Base-by-base conservation (phyloP, 2,329 filamentous ascomycete species). In the Microcera coccophila region DNA sequence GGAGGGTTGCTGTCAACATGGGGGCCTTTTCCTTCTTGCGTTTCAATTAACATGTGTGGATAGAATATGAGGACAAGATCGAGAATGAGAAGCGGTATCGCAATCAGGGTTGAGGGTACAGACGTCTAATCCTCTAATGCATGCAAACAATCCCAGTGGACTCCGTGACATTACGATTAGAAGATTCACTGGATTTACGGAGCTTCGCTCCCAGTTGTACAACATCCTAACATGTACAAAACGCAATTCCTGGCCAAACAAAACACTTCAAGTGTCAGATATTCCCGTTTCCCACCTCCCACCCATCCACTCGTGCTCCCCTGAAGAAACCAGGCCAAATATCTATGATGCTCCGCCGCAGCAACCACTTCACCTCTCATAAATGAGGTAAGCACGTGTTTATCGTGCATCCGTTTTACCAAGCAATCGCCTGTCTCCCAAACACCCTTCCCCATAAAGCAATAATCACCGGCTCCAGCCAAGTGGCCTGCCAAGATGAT, bases 401-500 rank as follows among this genome's bases (percentile, higher is more conserved):
- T n/a, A n/a, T n/a, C n/a, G n/a, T n/a, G n/a, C n/a, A n/a, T n/a
- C n/a, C n/a, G n/a, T n/a, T n/a, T n/a, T n/a, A n/a, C n/a, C n/a
- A n/a, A n/a, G n/a, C n/a, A n/a, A n/a, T n/a, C n/a, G n/a, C n/a
- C n/a, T n/a, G 42, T 39, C 44, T 26, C 40, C 47, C 45, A 36
- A 29, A 18, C 33, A 36, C 16, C 19, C 11, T 36, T 17, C 19
- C 8, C 33, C 16, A 5, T 38, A 18, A 38, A 38, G 9, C 9
- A 15, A 35, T 19, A 35, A 17, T 8, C 33, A 15, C 33, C 33
- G 20, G 33, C 36, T 39, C 21, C 46, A 33, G 36, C 44, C 14
- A 41, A 50, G 50, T 47, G 48, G 45, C 42, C 36, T 34, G 36
- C 44, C 29, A 39, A 44, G 42, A 38, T 42, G 47, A 32, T 42